phyloP scores from a whole-genome alignment of 1,284 basidiomycete species.

The Erythrobasidium hasegawianum region DNA sequence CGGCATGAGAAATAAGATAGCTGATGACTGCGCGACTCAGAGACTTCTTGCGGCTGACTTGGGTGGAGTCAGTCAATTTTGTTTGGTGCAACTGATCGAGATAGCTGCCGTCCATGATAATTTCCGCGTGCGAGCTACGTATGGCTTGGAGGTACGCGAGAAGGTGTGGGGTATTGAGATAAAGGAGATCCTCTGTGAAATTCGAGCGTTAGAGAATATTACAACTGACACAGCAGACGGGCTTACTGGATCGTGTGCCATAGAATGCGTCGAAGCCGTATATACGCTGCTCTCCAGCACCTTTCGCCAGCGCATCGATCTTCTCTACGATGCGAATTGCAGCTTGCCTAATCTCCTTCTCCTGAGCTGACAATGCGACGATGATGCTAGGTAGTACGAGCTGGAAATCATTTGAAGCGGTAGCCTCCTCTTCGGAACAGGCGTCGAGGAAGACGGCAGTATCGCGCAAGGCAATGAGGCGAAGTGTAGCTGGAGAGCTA shows the following conservation, averaged over 20 bases:
- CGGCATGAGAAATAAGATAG: slow-evolving; percentile 11
- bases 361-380: slow-evolving; percentile 59
- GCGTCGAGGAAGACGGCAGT: slow-evolving; percentile 61
- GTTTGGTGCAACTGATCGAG: slow-evolving; percentile 47
- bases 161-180: slow-evolving; percentile 70
- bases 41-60: slow-evolving; percentile 5
- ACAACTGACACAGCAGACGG: too few relatives aligned
- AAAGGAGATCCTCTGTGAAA: slow-evolving; percentile 63
- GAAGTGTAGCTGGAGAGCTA: slow-evolving; percentile 51
- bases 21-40: not conserved
- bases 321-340: slow-evolving; percentile 63
- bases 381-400: slow-evolving; percentile 74
- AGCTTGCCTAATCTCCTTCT: slow-evolving; percentile 58
- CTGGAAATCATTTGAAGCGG: slow-evolving; percentile 65
- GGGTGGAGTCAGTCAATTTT: not conserved
- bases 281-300: slow-evolving; percentile 53
- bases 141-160: slow-evolving; percentile 63
- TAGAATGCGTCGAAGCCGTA: slow-evolving; percentile 83
- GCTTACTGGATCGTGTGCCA: slow-evolving; percentile 63
- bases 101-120: slow-evolving; percentile 65
- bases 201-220: not conserved
- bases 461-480: slow-evolving; percentile 72
- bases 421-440: slow-evolving; percentile 43
- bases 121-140: slow-evolving; percentile 58
- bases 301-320: slow-evolving; percentile 50